Conservation (phyloP, 495 filamentous ascomycete genomes). For the Bryoglossum gracile region DNA sequence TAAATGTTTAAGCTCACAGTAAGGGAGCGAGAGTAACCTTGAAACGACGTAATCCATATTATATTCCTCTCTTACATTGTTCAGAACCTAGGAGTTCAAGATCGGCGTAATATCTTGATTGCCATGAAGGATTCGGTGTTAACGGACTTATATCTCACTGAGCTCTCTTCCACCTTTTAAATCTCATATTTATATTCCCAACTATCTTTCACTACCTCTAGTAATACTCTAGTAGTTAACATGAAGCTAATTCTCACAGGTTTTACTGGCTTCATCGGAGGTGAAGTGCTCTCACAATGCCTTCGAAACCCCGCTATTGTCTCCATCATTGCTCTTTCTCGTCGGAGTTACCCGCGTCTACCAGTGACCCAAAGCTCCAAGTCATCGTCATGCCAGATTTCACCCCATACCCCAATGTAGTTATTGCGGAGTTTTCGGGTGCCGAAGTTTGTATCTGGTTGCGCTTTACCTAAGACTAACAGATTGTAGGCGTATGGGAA, state of each 20-base stretch:
- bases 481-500: conserved; percentile 16
- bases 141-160: not conserved
- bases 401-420: conserved; percentile 30
- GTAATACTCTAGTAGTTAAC: too few species aligned
- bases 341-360: conserved; percentile 30
- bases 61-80: too few species aligned
- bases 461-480: not conserved
- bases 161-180: too few species aligned
- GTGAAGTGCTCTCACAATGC: conserved; percentile 12
- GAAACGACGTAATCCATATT: too few species aligned
- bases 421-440: conserved; percentile 36
- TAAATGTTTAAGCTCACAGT: too few species aligned
- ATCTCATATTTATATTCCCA: too few species aligned
- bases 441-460: conserved; percentile 50
- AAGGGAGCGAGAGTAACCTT: too few species aligned
- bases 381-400: conserved; percentile 42
- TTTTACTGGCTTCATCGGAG: conserved; percentile 14
- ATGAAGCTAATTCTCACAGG: conserved; percentile 17
- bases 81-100: too few species aligned
- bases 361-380: conserved; percentile 34
- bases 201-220: too few species aligned
- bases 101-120: too few species aligned
- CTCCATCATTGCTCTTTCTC: conserved; percentile 18
- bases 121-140: not conserved
- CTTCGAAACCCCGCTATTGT: conserved; percentile 11